phyloP scores from a whole-genome alignment of 2,329 filamentous ascomycete genomes.

The Coniochaeta sp. region DNA sequence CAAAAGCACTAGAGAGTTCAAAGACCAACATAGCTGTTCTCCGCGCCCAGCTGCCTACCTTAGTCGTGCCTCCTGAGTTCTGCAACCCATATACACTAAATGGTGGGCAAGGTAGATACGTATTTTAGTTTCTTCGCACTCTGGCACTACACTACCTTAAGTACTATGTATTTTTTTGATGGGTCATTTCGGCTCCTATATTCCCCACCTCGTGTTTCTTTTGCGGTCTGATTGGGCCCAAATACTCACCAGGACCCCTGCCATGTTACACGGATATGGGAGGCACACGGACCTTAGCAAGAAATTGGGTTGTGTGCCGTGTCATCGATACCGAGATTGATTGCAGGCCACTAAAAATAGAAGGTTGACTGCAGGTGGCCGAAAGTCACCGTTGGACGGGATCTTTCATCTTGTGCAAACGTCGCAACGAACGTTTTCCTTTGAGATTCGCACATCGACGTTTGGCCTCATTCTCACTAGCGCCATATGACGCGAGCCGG shows the following conservation, averaged over 20 bases:
- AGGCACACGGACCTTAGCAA: slow-evolving; percentile 9
- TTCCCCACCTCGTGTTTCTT: neutral
- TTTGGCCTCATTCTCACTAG: too few species aligned
- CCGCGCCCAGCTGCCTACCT: too few species aligned
- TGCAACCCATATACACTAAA: too few species aligned
- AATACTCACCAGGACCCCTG: neutral
- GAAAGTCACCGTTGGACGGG: neutral
- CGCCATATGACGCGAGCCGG: too few species aligned
- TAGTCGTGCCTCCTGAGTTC: too few species aligned
- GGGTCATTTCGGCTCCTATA: neutral
- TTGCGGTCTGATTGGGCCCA: slow-evolving; percentile 10
- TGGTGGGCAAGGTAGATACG: too few species aligned
- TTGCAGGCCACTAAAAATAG: slow-evolving; percentile 14
- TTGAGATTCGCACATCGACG: too few species aligned
- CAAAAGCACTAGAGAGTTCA: too few species aligned
- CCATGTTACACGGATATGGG: slow-evolving; percentile 4
- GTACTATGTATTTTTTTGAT: neutral
- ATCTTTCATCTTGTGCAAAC: neutral
- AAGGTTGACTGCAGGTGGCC: neutral
- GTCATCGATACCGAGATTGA: slow-evolving; percentile 6
- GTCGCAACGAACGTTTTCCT: neutral
- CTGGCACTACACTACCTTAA: too few species aligned
- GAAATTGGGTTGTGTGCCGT: slow-evolving; percentile 5
- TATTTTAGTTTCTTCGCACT: too few species aligned
- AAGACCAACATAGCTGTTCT: too few species aligned